phyloP scores from a whole-genome alignment of 139 green algal genomes.

The Nannochloris sp. region DNA sequence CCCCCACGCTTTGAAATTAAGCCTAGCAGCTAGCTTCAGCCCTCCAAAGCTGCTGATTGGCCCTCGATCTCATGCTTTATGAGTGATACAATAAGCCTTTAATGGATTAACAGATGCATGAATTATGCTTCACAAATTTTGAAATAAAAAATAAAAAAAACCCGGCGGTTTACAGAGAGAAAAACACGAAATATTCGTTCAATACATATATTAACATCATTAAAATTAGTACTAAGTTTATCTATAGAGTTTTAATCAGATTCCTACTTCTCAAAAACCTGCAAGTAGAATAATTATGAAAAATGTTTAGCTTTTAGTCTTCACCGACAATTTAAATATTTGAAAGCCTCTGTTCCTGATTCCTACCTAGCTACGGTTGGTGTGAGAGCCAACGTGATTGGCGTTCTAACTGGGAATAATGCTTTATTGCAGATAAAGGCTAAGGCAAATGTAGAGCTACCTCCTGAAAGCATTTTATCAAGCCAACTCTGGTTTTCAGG shows the following conservation, averaged over 20 bases:
- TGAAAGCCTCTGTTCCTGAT: too few relatives aligned
- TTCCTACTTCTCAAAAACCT: constrained; percentile 1
- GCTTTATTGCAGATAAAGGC: constrained; percentile 54
- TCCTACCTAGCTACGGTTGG: constrained; percentile 37
- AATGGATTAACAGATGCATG: too few relatives aligned
- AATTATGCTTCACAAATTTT: too few relatives aligned
- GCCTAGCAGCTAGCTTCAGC: too few relatives aligned
- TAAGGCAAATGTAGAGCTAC: constrained; percentile 37
- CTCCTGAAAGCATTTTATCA: constrained; percentile 20
- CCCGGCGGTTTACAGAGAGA: too few relatives aligned
- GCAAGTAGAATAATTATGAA: background rate
- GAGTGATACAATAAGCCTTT: too few relatives aligned
- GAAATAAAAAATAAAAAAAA: too few relatives aligned
- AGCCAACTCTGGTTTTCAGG: constrained; percentile 24
- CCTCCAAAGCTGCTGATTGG: too few relatives aligned
- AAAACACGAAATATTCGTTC: too few relatives aligned
- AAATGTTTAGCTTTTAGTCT: background rate
- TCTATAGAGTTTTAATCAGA: background rate
- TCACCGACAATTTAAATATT: too few relatives aligned
- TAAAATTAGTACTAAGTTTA: background rate
- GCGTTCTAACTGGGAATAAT: constrained; percentile 39
- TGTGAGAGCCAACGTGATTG: constrained; percentile 43
- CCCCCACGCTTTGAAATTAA: too few relatives aligned
- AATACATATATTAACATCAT: background rate
- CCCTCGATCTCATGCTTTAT: too few relatives aligned